Percentiles rank a stretch among this genome's conserved stretches.
These are phyloP conservation scores for Xylaria sp. DNA, from an alignment of 2,329 filamentous ascomycete species.

Conservation along the genomic window DNA sequence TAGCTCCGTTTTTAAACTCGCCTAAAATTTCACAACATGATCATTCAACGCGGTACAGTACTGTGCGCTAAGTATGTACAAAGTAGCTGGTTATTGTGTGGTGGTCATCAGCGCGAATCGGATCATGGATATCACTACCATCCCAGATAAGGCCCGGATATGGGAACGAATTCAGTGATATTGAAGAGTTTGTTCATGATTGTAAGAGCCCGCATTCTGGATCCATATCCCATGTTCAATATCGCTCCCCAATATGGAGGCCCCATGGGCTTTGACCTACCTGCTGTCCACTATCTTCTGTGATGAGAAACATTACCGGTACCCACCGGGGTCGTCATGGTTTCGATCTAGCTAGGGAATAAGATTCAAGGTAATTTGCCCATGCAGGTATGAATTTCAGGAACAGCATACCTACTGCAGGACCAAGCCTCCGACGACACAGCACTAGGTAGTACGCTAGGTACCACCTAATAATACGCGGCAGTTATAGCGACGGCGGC, in stretches of 20 bases:
- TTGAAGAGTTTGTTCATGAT: slow-evolving; percentile 26
- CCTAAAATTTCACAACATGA: background rate
- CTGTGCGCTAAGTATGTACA: background rate
- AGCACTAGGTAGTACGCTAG: background rate
- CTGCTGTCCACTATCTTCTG: slow-evolving; percentile 14
- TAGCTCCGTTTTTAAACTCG: slow-evolving; percentile 1
- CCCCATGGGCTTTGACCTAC: slow-evolving; percentile 33
- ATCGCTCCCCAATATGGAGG: slow-evolving; percentile 22
- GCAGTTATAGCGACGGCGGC: slow-evolving; percentile 19
- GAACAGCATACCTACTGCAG: slow-evolving; percentile 30
- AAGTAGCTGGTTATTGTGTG: slow-evolving; percentile 5
- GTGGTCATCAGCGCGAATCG: slow-evolving; percentile 17
- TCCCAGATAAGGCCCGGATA: slow-evolving; percentile 22
- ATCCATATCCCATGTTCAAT: slow-evolving; percentile 25
- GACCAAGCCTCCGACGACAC: slow-evolving; percentile 26
- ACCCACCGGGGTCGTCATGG: slow-evolving; percentile 27
- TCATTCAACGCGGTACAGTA: background rate
- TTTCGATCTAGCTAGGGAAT: slow-evolving; percentile 30
- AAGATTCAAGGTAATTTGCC: slow-evolving; percentile 35
- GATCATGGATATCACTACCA: slow-evolving; percentile 22
- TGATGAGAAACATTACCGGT: slow-evolving; percentile 32
- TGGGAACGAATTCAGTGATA: slow-evolving; percentile 23
- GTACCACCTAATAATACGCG: slow-evolving; percentile 20
- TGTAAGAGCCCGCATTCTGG: slow-evolving; percentile 17
- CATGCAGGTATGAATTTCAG: slow-evolving; percentile 35